phyloP scores from a whole-genome alignment of 2,329 filamentous ascomycete genomes.

The Ascochyta lentis region DNA sequence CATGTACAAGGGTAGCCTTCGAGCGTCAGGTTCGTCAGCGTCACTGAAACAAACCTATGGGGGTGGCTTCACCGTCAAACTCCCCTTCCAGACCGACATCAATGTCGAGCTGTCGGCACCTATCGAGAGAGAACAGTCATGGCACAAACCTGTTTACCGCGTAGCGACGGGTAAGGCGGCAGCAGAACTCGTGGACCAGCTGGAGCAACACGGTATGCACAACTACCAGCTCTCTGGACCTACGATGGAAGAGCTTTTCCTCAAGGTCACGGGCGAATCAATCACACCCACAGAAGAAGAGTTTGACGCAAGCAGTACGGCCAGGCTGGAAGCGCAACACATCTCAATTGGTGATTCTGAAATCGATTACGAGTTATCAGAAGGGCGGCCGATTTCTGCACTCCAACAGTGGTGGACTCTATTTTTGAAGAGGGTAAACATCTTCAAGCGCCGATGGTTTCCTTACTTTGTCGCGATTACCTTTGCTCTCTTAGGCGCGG shows the following conservation, averaged over 20 bases:
- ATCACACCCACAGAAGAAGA: conserved; percentile 39
- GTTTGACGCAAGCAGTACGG: conserved; percentile 37
- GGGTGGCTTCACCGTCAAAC: conserved; percentile 67
- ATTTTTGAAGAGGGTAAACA: conserved; percentile 75
- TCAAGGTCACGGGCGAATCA: conserved; percentile 77
- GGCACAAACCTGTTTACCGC: conserved; percentile 77
- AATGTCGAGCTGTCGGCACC: conserved; percentile 20
- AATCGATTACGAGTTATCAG: conserved; percentile 56
- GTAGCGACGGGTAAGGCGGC: conserved; percentile 72
- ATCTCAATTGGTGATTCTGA: conserved; percentile 4
- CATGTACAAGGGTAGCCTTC: conserved; percentile 79
- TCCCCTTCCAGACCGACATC: conserved; percentile 22
- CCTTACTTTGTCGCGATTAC: conserved; percentile 76
- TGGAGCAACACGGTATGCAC: conserved; percentile 69
- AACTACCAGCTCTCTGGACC: conserved; percentile 87
- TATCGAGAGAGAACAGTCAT: conserved; percentile 52
- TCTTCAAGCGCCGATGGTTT: conserved; percentile 77
- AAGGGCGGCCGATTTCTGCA: conserved; percentile 73
- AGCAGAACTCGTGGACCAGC: conserved; percentile 69
- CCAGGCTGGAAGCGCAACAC: conserved; percentile 13
- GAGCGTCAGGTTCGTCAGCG: conserved; percentile 80
- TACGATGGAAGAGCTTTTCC: conserved; percentile 88
- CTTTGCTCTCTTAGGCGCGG: conserved; percentile 79
- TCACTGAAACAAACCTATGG: conserved; percentile 80
- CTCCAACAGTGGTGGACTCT: conserved; percentile 73